Evolutionary conservation across 2,329 filamentous ascomycete genomes (phyloP), one percentile per base, ranked within the genome.

Genomic region (Fusarium sp.): DNA sequence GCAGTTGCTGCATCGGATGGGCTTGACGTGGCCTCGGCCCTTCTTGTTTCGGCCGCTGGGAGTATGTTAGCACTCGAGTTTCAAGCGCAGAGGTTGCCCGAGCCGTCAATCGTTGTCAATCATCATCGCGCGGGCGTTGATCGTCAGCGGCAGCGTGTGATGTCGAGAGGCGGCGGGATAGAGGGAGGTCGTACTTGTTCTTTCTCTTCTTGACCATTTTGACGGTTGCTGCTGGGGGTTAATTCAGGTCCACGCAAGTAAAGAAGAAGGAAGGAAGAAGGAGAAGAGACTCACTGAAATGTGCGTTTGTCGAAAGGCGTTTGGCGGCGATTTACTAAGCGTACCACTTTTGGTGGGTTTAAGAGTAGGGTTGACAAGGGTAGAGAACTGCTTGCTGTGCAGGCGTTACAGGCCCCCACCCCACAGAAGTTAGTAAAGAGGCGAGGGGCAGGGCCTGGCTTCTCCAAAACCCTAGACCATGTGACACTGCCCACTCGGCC

Each of bases 1-100:
- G 84, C 84, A 87, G 84, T 87, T 87, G 80, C 80, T 84, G 84
- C 84, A 87, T 73, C 84, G 91, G 85, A 99, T 97, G 78, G 95
- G 96, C 89, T 99, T 99, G 84, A 96, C 93, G 88, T 98, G 94
- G 86, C 95, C 95, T 82, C 95, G 92, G 82, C 95, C 94, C 84
- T 97, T 97, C 93, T 97, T 97, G 91, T 98, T 97, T 81, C 94
- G 93, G 82, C 94, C 94, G 87, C 91, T 96, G 79, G 58, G 50
- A 15, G 19, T 36, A 37, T 43, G 48, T 71, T 67, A 71, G 69
- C 52, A 58, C 4, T 21, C 14, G 23, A 29, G 35, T 42, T 49
- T 19, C 35, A 27, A 11, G 11, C n/a, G 37, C 4, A 14, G 9
- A 37, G 21, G 2, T 31, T 31, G 41, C 43, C n/a, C 39, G 6